phyloP scores from a whole-genome alignment of 495 filamentous ascomycete species.

The Aspergillus steynii region DNA sequence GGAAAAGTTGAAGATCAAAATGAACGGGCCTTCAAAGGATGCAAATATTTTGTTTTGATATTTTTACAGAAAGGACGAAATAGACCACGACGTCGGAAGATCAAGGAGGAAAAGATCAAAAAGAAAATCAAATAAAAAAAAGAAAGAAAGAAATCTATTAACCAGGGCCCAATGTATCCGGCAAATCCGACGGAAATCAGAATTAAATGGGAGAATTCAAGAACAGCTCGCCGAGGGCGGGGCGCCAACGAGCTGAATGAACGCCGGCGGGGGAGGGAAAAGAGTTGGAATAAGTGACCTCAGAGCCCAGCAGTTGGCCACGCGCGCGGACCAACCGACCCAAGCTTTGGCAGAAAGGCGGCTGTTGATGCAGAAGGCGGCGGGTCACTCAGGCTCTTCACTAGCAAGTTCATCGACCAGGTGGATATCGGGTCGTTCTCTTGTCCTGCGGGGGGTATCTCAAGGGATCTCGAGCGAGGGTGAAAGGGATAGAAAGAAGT shows the following conservation, averaged over 20 bases:
- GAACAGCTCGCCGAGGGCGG: conserved; percentile 5
- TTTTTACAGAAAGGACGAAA: conserved; percentile 5
- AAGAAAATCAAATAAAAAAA: conserved; percentile 4
- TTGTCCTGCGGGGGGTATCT: not conserved
- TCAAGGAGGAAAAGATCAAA: not conserved
- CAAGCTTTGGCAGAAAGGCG: conserved; percentile 8
- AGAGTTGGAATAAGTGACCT: conserved; percentile 10
- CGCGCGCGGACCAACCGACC: conserved; percentile 22
- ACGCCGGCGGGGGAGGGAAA: not conserved
- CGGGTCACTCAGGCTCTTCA: conserved; percentile 18
- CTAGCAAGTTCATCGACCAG: conserved; percentile 27
- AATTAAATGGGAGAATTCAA: not conserved
- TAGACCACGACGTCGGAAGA: not conserved
- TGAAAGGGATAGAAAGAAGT: not conserved
- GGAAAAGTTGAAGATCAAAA: conserved; percentile 6
- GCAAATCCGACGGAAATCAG: not conserved
- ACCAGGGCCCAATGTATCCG: not conserved
- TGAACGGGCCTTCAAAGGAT: conserved; percentile 4
- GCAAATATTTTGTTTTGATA: not conserved
- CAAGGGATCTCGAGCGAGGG: not conserved
- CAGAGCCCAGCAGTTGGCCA: conserved; percentile 12
- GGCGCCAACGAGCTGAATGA: conserved; percentile 5
- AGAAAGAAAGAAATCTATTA: conserved; percentile 4
- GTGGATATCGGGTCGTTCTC: not conserved
- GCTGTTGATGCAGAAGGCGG: not conserved